Evolutionary conservation across 208 protist species (phyloP).

Genomic region (Acanthamoeba castellanii): DNA sequence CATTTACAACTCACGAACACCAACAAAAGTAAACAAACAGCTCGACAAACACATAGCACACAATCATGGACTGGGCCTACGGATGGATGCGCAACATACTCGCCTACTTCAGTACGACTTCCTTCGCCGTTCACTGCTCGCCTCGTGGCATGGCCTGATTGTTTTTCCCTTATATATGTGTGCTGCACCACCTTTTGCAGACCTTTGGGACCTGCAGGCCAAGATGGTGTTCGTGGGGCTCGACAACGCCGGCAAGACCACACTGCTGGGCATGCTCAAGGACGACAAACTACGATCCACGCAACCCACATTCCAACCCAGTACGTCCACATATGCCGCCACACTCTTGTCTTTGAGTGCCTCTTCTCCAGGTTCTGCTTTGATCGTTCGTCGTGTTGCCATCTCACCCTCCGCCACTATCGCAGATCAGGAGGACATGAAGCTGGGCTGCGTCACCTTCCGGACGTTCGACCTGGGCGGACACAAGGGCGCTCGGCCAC

Average conservation of each 20-base stretch:
- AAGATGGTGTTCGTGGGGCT: constrained; percentile 99
- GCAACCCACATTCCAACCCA: constrained; percentile 93
- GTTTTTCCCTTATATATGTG: not conserved
- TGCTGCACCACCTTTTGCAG: no score
- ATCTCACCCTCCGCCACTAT: not conserved
- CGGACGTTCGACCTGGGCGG: constrained; percentile 99
- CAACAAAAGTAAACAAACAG: no score
- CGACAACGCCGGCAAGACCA: constrained; percentile 99
- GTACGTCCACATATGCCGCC: constrained; percentile 78
- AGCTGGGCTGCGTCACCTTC: constrained; percentile 98
- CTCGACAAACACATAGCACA: no score
- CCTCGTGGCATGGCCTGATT: not conserved
- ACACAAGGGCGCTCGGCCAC: constrained; percentile 94
- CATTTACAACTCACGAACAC: no score
- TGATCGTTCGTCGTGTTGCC: no score
- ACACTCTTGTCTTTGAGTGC: not conserved
- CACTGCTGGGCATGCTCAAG: constrained; percentile 97
- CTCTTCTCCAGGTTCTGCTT: no score
- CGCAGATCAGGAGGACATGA: constrained; percentile 96
- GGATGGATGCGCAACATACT: constrained; percentile 95
- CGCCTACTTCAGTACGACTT: constrained; percentile 92
- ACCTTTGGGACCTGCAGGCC: constrained; percentile 91
- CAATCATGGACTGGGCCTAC: constrained; percentile 81
- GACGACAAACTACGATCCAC: constrained; percentile 90
- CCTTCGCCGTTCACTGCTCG: not conserved